These are phyloP conservation scores for Malassezia psittaci DNA, from an alignment of 1,284 basidiomycete species.

Conservation along the genomic window DNA sequence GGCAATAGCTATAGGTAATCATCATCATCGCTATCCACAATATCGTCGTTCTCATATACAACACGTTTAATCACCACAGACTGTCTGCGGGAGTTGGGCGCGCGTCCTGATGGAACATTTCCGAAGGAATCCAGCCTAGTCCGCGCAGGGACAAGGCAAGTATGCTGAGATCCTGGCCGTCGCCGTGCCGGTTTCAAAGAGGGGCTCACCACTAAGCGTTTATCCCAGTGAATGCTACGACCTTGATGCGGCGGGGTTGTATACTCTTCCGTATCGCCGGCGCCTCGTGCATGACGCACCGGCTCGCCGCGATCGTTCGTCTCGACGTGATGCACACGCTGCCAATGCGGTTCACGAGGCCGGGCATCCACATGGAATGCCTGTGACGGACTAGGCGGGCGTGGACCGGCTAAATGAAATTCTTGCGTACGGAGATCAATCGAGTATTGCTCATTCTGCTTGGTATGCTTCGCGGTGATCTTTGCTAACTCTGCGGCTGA, in stretches of 20 bases:
- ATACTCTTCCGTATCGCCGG: constrained; percentile 12
- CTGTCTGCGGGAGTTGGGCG: neutral
- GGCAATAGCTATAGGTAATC: neutral
- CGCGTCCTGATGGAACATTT: constrained; percentile 1
- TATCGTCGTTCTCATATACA: constrained; percentile 10
- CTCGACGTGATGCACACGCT: neutral
- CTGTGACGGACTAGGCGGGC: constrained; percentile 13
- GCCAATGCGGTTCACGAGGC: neutral
- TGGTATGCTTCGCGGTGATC: constrained; percentile 9
- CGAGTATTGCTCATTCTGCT: constrained; percentile 12
- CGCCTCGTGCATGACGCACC: constrained; percentile 7
- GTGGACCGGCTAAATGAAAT: constrained; percentile 3
- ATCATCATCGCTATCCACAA: too few relatives aligned
- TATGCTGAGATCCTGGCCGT: neutral
- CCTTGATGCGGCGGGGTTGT: constrained; percentile 7
- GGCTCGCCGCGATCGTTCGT: constrained; percentile 11
- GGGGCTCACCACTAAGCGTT: constrained; percentile 10
- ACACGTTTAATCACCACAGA: constrained; percentile 4
- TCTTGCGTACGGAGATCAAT: constrained; percentile 7
- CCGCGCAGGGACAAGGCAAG: neutral
- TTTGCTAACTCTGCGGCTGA: constrained; percentile 8
- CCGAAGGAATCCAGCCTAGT: constrained; percentile 9
- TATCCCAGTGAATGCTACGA: constrained; percentile 14
- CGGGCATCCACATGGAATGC: constrained; percentile 1
- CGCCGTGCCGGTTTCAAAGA: neutral